Percentiles rank a stretch among this genome's conserved stretches.
Conservation (phyloP, 2,329 filamentous ascomycete species). For the Botrytis hyacinthi region DNA sequence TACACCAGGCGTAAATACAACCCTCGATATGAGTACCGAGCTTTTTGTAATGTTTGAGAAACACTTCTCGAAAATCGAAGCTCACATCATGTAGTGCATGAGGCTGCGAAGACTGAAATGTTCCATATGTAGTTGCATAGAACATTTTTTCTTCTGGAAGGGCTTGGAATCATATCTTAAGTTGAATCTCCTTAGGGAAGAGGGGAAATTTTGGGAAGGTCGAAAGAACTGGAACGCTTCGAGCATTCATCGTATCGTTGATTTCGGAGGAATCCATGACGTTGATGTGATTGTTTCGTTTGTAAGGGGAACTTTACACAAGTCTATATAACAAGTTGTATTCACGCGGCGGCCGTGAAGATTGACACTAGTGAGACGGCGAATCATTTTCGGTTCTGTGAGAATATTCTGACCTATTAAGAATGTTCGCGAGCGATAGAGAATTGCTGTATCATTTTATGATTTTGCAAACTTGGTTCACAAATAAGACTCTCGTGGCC, state of each 20-base stretch:
- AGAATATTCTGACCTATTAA: not conserved
- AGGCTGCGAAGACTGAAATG: not conserved
- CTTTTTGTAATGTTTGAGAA: not conserved
- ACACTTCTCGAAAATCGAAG: not conserved
- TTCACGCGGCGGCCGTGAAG: not conserved
- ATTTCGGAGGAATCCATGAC: too few species aligned
- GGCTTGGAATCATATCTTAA: not conserved
- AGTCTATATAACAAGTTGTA: not conserved
- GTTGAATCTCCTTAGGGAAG: not conserved
- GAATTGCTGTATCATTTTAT: not conserved
- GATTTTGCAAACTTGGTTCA: not conserved
- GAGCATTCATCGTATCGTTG: rapidly evolving
- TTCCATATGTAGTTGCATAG: not conserved
- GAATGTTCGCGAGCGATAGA: not conserved
- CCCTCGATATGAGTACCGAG: not conserved
- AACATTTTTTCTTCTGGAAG: not conserved
- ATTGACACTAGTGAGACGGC: not conserved
- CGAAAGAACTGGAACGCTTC: not conserved
- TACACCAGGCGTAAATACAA: not conserved
- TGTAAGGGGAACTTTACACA: too few species aligned
- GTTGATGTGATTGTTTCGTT: too few species aligned
- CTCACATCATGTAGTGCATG: not conserved
- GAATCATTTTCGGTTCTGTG: not conserved
- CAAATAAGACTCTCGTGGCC: not conserved
- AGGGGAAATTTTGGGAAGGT: not conserved